phyloP scores from a whole-genome alignment of 1,139 yeast genomes.

The Suhomyces panamericanus region DNA sequence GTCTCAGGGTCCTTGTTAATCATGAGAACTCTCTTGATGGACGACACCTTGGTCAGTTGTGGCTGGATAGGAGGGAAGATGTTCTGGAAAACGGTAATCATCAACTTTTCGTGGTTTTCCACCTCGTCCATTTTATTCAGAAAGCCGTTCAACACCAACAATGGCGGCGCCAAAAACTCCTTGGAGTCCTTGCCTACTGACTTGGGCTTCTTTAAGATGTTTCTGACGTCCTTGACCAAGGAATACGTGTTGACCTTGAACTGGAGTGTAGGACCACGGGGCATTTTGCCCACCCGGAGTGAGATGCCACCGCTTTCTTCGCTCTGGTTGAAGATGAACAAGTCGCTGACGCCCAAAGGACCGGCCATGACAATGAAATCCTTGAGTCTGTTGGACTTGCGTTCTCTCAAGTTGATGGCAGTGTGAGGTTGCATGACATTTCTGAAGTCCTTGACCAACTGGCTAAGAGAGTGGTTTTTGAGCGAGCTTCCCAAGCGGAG shows the following conservation, averaged over 20 bases:
- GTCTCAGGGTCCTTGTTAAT: constrained; percentile 71
- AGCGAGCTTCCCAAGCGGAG: constrained; percentile 79
- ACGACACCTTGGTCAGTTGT: constrained; percentile 65
- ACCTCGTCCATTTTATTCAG: constrained; percentile 52
- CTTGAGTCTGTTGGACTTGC: constrained; percentile 81
- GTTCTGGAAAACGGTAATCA: constrained; percentile 90
- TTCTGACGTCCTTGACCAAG: constrained; percentile 77
- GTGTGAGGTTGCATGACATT: constrained; percentile 96
- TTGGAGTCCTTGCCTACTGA: constrained; percentile 61
- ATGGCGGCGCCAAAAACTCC: constrained; percentile 77
- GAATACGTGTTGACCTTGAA: constrained; percentile 79
- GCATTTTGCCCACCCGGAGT: constrained; percentile 80
- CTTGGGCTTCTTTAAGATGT: constrained; percentile 67
- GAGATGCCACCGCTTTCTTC: constrained; percentile 77
- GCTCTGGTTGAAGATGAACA: constrained; percentile 83
- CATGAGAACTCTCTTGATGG: constrained; percentile 83
- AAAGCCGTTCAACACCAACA: constrained; percentile 89
- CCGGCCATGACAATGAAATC: constrained; percentile 98
- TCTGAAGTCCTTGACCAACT: constrained; percentile 84
- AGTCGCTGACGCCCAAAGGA: constrained; percentile 88
- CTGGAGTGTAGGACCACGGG: constrained; percentile 91
- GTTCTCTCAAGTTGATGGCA: constrained; percentile 81
- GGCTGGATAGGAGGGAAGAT: constrained; percentile 95
- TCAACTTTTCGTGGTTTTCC: constrained; percentile 69
- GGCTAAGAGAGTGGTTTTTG: constrained; percentile 77